phyloP scores from a whole-genome alignment of 495 filamentous ascomycete species.

The Penicillium samsonianum region DNA sequence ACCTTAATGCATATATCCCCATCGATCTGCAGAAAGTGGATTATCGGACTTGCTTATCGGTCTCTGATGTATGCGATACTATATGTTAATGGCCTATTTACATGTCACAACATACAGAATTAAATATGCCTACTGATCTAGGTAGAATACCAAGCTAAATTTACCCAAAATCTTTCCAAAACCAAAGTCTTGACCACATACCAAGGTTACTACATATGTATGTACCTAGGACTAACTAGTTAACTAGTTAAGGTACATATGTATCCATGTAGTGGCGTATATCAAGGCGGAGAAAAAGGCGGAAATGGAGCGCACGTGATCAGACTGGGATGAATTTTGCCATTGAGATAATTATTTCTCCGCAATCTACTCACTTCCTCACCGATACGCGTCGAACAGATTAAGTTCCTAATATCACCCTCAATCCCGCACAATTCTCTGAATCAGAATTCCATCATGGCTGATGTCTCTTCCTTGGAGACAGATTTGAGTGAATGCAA shows the following conservation, averaged over 20 bases:
- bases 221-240: no score
- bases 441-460: constrained; percentile 42
- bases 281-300: neutral
- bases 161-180: neutral
- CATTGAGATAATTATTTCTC: constrained; percentile 4
- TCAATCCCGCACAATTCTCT: neutral
- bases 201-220: no score
- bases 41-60: constrained; percentile 6
- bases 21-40: constrained; percentile 7
- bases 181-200: neutral
- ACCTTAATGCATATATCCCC: neutral
- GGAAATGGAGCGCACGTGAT: neutral
- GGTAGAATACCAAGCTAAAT: neutral
- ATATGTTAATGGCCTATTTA: neutral
- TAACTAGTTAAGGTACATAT: no score
- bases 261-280: neutral
- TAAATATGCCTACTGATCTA: neutral
- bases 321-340: neutral
- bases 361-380: constrained; percentile 3
- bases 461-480: constrained; percentile 65
- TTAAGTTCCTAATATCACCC: neutral
- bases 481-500: constrained; percentile 80
- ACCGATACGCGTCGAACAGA: neutral
- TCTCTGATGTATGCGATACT: neutral
- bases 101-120: neutral